These are phyloP conservation scores for Diutina pseudorugosa DNA, from an alignment of 1,139 yeast species.

Conservation along the genomic window DNA sequence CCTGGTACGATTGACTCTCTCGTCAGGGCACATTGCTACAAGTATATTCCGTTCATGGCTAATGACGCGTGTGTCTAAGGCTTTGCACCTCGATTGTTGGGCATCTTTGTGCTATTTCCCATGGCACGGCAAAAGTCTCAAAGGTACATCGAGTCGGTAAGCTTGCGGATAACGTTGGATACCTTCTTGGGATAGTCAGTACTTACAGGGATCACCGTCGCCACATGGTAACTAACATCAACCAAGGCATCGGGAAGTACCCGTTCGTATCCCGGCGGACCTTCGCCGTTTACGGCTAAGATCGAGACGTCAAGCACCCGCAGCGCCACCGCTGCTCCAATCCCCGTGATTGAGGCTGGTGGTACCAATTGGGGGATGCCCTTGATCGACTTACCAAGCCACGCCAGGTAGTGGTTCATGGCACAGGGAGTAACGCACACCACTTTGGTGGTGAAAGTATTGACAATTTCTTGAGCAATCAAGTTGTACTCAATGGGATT, in stretches of 20 bases:
- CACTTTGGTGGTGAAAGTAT: background rate
- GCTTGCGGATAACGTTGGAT: background rate
- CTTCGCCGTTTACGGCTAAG: background rate
- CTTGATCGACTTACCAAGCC: background rate
- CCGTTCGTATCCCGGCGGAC: background rate
- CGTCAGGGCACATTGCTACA: too few species aligned
- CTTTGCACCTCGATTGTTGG: too few species aligned
- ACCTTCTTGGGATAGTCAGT: background rate
- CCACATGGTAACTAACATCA: background rate
- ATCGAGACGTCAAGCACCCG: background rate
- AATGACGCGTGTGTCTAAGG: too few species aligned
- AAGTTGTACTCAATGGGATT: background rate
- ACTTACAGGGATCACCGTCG: background rate
- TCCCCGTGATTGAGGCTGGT: background rate
- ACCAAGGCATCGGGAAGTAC: background rate
- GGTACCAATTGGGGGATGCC: background rate
- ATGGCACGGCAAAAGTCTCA: too few species aligned
- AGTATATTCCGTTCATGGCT: too few species aligned
- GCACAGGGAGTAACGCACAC: background rate
- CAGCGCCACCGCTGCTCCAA: background rate
- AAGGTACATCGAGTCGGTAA: slow-evolving; percentile 2
- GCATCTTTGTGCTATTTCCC: too few species aligned
- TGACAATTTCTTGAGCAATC: background rate
- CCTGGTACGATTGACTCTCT: too few species aligned
- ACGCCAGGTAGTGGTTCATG: background rate